These are phyloP conservation scores for Leucogyrophana mollusca DNA, from an alignment of 768 basidiomycete species.

Conservation along the genomic window DNA sequence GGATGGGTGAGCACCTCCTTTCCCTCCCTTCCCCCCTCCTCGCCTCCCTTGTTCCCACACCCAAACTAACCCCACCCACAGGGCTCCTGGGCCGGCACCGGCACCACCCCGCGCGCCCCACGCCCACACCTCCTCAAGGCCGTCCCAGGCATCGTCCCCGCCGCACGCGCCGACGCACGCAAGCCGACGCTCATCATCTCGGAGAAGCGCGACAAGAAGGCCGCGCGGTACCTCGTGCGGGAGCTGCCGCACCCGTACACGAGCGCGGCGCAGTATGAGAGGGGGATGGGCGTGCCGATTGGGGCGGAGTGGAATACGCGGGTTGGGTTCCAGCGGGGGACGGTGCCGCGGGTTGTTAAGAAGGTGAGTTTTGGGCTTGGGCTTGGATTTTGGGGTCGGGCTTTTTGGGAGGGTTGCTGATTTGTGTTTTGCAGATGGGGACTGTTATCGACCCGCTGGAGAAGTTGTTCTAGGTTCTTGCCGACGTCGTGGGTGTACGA, in stretches of 20 bases:
- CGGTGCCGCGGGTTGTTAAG: conserved; percentile 81
- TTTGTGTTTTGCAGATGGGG: conserved; percentile 51
- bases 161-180: conserved; percentile 78
- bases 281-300: conserved; percentile 74
- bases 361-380: conserved; percentile 52
- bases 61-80: conserved; percentile 26
- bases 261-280: conserved; percentile 89
- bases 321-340: conserved; percentile 78
- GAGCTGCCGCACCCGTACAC: conserved; percentile 96
- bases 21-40: neutral
- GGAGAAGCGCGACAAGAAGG: conserved; percentile 94
- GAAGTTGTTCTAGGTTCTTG: conserved; percentile 51
- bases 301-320: conserved; percentile 95
- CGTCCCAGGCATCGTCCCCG: conserved; percentile 77
- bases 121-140: conserved; percentile 78
- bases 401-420: conserved; percentile 45
- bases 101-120: conserved; percentile 56
- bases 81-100: conserved; percentile 92
- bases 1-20: conserved; percentile 76
- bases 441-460: conserved; percentile 68
- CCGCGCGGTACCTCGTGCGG: conserved; percentile 82
- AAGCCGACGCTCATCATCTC: conserved; percentile 93
- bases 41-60: neutral
- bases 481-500: too few species aligned
- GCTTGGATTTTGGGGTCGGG: conserved; percentile 9